Conservation (phyloP, 2,329 filamentous ascomycete genomes). For the Aspergillus phoenicis region DNA sequence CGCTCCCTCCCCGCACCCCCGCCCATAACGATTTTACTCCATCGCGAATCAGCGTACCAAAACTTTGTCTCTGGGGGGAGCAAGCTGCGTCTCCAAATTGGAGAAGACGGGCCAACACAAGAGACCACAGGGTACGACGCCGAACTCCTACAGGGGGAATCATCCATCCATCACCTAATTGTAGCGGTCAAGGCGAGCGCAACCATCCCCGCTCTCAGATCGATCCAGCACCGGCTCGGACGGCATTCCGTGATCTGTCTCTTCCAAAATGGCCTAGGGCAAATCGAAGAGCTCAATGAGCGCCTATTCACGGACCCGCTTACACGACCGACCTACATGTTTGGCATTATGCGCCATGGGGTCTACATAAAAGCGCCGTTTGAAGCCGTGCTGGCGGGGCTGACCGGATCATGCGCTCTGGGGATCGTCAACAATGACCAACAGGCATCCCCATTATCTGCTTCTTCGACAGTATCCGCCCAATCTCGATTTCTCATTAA, state of each 20-base stretch:
- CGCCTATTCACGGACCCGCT: conserved; percentile 4
- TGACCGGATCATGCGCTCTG: conserved; percentile 1
- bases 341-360: conserved; percentile 9
- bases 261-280: conserved; percentile 8
- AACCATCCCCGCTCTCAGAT: conserved; percentile 5
- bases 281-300: conserved; percentile 5
- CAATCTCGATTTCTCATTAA: background rate
- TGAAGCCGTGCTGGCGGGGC: background rate
- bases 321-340: conserved; percentile 1
- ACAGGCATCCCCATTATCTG: background rate
- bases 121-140: background rate
- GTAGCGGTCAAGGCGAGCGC: conserved; percentile 9
- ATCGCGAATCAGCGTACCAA: conserved; percentile 12
- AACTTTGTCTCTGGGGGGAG: background rate
- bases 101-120: background rate
- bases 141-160: background rate
- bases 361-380: conserved; percentile 6
- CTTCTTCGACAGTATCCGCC: background rate
- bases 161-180: background rate
- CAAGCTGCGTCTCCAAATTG: background rate
- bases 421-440: background rate
- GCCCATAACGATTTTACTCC: conserved; percentile 23
- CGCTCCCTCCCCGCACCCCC: conserved; percentile 22
- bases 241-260: conserved; percentile 8
- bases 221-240: conserved; percentile 11